Base-by-base conservation (phyloP, 371 early-diverging fungal genomes). In the Mycotypha africana region DNA sequence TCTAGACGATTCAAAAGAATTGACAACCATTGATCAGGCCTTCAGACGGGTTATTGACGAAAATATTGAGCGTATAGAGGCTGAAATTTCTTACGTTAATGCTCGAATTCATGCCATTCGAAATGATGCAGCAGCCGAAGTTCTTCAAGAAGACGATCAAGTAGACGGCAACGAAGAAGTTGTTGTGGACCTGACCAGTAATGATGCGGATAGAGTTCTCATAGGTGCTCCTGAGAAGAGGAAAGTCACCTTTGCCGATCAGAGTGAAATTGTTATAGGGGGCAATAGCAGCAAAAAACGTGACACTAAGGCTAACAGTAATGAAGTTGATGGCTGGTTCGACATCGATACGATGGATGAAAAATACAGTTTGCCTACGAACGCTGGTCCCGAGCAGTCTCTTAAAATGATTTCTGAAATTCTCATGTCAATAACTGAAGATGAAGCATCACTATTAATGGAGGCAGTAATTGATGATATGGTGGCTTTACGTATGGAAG, bases 61-160 rank as follows among this genome's bases (percentile, higher is more conserved):
- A 32, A 84, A 88, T 7, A 66, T 93, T n/a, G 84, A 84, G 40
- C 78, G 82, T 23, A 81, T 93, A 24, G 87, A 85, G 30, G 81
- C 90, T 12, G 93, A 92, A 54, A 78, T 93, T 24, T 65, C 80
- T 3, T 88, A 81, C 45, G 53, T 87, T 16, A 81, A 84, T 48
- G 81, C 79, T 19, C 77, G 84, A 21, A 81, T 89, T 40, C 74
- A 78, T 24, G 79, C 79, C 14, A 65, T 84, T 16, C 82, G 86
- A 43, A 78, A 79, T n/a, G 83, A 83, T 42, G 76, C 81, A 3
- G 84, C 82, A 6, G 71, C 68, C 35, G 68, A 70, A 35, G 52
- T 62, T 0, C 67, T 65, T 82, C 77, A 57, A 61, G 65, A 58
- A 15, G 65, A 71, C 9, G 54, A 53, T 16, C n/a, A n/a, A n/a